Evolutionary conservation across 805 yeast genomes (phyloP).

Genomic region (Millerozyma acaciae): DNA sequence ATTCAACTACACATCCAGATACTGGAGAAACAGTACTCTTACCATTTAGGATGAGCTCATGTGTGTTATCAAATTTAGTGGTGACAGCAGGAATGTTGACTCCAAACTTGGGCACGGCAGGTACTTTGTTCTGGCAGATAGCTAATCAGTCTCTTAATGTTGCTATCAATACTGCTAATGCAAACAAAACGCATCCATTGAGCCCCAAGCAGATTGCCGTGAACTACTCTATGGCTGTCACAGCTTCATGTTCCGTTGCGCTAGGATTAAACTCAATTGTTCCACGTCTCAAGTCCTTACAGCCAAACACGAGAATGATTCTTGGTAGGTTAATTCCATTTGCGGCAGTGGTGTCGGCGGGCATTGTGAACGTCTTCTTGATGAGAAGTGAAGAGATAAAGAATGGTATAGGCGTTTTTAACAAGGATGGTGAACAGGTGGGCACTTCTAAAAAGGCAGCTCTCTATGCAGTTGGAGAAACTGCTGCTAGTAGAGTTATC

Average conservation of each 20-base stretch:
- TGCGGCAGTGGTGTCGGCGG: conserved; percentile 98
- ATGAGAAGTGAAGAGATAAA: conserved; percentile 95
- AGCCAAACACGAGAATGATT: conserved; percentile 65
- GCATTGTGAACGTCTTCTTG: conserved; percentile 90
- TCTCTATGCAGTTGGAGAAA: conserved; percentile 88
- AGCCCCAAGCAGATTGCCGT: conserved; percentile 71
- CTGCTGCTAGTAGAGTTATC: conserved; percentile 91
- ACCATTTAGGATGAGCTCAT: conserved; percentile 96
- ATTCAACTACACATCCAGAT: conserved; percentile 94
- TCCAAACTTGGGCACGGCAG: conserved; percentile 84
- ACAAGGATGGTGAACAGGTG: conserved; percentile 53
- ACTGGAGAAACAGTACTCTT: conserved; percentile 88
- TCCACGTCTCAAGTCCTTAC: conserved; percentile 72
- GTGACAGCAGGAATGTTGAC: conserved; percentile 98
- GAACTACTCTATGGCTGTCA: conserved; percentile 83
- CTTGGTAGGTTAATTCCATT: conserved; percentile 91
- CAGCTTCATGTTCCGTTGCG: conserved; percentile 94
- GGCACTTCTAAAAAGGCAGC: conserved; percentile 84
- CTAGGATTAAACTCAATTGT: conserved; percentile 87
- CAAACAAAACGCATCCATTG: conserved; percentile 91
- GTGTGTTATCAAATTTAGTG: conserved; percentile 87
- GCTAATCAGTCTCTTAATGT: conserved; percentile 96
- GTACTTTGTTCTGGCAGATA: conserved; percentile 96
- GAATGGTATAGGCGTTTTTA: conserved; percentile 74
- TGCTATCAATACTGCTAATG: conserved; percentile 93